A percentile compares a stretch with the other conserved stretches of the same genome.
phyloP scores from a whole-genome alignment of 257 asterid species.

The Nicotiana noctiflora region DNA sequence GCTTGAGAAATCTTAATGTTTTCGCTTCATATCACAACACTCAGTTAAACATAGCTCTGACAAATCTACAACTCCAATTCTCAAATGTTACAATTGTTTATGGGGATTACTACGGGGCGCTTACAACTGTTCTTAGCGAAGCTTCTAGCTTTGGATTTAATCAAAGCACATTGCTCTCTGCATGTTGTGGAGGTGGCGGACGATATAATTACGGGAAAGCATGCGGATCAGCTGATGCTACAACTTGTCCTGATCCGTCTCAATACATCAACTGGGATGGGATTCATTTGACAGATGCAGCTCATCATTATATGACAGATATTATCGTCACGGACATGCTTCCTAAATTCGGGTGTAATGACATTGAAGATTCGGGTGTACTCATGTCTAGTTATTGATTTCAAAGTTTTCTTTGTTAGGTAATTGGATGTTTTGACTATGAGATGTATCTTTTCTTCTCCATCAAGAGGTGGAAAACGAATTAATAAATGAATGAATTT shows the following conservation, averaged over 20 bases:
- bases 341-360: not conserved
- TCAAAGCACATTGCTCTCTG: not conserved
- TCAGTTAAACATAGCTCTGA: not conserved
- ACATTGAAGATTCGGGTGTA: not conserved
- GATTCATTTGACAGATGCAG: not conserved
- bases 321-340: not conserved
- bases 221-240: not conserved
- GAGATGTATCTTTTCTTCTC: no score
- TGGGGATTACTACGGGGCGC: not conserved
- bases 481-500: no score
- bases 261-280: not conserved
- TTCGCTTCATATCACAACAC: not conserved
- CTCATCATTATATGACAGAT: not conserved
- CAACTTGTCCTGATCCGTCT: not conserved
- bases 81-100: not conserved
- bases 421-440: no score
- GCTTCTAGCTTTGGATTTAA: not conserved
- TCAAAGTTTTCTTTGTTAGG: not conserved
- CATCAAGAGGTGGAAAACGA: no score
- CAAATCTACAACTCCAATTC: not conserved
- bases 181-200: not conserved
- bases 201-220: not conserved
- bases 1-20: not conserved
- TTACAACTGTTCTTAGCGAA: not conserved
- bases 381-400: not conserved